Evolutionary conservation across 108 stramenopile species (phyloP).

Genomic region (Seminavis robusta): DNA sequence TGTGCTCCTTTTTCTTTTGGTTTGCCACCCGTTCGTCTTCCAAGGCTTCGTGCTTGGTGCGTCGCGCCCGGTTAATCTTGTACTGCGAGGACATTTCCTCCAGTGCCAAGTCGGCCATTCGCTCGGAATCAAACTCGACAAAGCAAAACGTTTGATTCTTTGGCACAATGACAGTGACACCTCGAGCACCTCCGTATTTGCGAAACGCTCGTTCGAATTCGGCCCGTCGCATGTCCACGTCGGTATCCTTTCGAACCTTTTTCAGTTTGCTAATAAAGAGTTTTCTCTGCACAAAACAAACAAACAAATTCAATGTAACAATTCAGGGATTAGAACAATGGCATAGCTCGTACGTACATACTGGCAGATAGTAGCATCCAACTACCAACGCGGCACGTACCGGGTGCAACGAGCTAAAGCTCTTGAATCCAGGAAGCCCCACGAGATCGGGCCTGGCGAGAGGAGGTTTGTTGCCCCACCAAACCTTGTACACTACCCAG

Average conservation of each 20-base stretch:
- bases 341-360: background rate
- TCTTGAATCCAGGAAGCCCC: conserved; percentile 56
- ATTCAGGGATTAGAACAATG: background rate
- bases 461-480: conserved; percentile 70
- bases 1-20: too few relatives aligned
- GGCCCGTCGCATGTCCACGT: conserved; percentile 77
- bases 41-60: conserved; percentile 74
- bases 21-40: conserved; percentile 74
- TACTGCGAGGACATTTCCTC: conserved; percentile 57
- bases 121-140: conserved; percentile 75
- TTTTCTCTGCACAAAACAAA: conserved; percentile 23
- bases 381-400: conserved; percentile 11
- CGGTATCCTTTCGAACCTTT: conserved; percentile 55
- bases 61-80: conserved; percentile 71
- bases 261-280: conserved; percentile 67
- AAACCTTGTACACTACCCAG: conserved; percentile 80
- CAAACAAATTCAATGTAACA: background rate
- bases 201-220: conserved; percentile 85
- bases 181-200: conserved; percentile 76
- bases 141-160: conserved; percentile 72
- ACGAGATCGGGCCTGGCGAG: conserved; percentile 53
- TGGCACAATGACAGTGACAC: conserved; percentile 63
- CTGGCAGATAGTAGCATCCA: background rate
- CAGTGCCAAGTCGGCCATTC: conserved; percentile 64
- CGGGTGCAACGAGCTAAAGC: conserved; percentile 61